A percentile compares a stretch with the other conserved stretches of the same genome.
These are phyloP conservation scores for Boletellus sp. DNA, from an alignment of 768 basidiomycete genomes.

Conservation along the genomic window DNA sequence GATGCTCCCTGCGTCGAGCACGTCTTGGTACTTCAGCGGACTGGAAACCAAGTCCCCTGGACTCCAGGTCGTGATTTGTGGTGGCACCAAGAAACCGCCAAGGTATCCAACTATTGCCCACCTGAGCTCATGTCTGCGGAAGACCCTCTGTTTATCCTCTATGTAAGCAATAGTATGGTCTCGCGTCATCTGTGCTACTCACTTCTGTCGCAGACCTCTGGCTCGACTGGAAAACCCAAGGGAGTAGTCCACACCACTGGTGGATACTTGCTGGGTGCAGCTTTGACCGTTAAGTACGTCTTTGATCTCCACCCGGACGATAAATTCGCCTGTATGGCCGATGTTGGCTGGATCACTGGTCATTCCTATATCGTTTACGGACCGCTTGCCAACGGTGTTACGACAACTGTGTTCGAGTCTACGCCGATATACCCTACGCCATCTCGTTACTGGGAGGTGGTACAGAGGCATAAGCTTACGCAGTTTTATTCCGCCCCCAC, in stretches of 20 bases:
- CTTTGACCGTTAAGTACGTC: slow-evolving; percentile 92
- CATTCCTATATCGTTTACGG: slow-evolving; percentile 98
- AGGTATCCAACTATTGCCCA: slow-evolving; percentile 85
- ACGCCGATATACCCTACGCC: slow-evolving; percentile 97
- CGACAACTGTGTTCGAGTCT: slow-evolving; percentile 91
- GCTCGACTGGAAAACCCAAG: slow-evolving; percentile 94
- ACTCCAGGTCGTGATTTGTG: slow-evolving; percentile 83
- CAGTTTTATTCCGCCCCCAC: slow-evolving; percentile 96
- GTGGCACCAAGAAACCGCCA: slow-evolving; percentile 92
- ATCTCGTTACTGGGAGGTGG: slow-evolving; percentile 94
- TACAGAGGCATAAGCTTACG: slow-evolving; percentile 88
- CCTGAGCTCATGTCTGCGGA: slow-evolving; percentile 87
- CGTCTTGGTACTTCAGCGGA: slow-evolving; percentile 84
- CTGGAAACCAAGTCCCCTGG: slow-evolving; percentile 80
- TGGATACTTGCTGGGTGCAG: slow-evolving; percentile 89
- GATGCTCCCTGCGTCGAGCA: slow-evolving; percentile 84
- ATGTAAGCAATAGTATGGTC: slow-evolving; percentile 54
- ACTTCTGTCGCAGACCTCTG: slow-evolving; percentile 64
- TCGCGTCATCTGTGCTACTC: slow-evolving; percentile 4
- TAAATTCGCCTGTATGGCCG: slow-evolving; percentile 96
- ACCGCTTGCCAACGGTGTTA: slow-evolving; percentile 79
- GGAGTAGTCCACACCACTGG: slow-evolving; percentile 90
- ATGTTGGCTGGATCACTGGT: slow-evolving; percentile 98
- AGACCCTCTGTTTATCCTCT: slow-evolving; percentile 97
- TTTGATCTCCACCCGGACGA: slow-evolving; percentile 98